These are phyloP conservation scores for Candida khao-thaluensis DNA, from an alignment of 805 yeast species.

Conservation along the genomic window DNA sequence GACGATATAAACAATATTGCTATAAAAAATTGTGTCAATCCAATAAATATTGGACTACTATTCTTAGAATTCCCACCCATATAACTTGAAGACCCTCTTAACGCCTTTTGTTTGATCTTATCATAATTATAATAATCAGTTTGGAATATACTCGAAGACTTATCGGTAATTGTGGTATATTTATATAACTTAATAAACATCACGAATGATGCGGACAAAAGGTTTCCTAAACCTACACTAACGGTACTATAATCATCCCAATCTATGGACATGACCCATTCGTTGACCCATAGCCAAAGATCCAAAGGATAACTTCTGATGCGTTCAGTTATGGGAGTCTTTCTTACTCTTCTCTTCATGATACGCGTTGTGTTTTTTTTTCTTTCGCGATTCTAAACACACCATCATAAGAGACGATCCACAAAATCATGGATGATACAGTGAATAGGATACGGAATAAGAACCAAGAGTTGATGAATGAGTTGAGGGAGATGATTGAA, in stretches of 20 bases:
- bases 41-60: slow-evolving; percentile 3
- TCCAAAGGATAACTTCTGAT: slow-evolving; percentile 39
- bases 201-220: slow-evolving; percentile 11
- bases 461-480: slow-evolving; percentile 14
- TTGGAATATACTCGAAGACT: slow-evolving; percentile 34
- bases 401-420: too few species aligned
- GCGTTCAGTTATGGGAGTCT: slow-evolving; percentile 17
- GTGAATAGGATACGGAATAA: slow-evolving; percentile 12
- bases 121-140: slow-evolving; percentile 37
- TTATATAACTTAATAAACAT: slow-evolving; percentile 23
- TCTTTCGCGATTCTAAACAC: too few species aligned
- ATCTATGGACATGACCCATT: slow-evolving; percentile 36
- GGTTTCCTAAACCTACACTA: slow-evolving; percentile 31
- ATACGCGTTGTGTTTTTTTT: slow-evolving; percentile 5
- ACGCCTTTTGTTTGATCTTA: slow-evolving; percentile 20
- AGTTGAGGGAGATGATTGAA: slow-evolving; percentile 11
- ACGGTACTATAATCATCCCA: slow-evolving; percentile 39
- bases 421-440: slow-evolving; percentile 14
- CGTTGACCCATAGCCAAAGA: slow-evolving; percentile 34
- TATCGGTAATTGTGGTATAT: slow-evolving; percentile 25
- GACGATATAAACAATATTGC: slow-evolving; percentile 16
- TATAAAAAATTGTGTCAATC: slow-evolving; percentile 4
- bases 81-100: background rate
- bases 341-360: slow-evolving; percentile 16
- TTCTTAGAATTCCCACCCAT: background rate